phyloP scores from a whole-genome alignment of 768 basidiomycete species.

The Coprinopsis sp. region DNA sequence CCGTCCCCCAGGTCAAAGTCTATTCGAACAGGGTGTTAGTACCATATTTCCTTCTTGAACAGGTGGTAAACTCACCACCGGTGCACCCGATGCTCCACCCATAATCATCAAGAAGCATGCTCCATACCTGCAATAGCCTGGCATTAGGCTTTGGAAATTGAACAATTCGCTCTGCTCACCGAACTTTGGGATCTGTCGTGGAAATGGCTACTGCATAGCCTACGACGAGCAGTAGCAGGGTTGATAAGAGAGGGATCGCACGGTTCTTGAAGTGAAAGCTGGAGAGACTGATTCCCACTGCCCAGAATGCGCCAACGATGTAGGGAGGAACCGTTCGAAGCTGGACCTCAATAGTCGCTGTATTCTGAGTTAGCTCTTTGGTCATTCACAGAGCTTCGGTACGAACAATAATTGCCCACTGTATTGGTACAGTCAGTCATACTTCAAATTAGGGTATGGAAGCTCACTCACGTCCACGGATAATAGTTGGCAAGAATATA shows the following conservation, averaged over 20 bases:
- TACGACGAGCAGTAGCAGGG: conserved; percentile 26
- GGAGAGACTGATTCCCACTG: conserved; percentile 22
- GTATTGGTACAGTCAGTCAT: background rate
- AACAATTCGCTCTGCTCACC: background rate
- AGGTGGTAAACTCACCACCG: conserved; percentile 13
- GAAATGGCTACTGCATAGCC: conserved; percentile 35
- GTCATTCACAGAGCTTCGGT: no score
- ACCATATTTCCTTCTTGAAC: background rate
- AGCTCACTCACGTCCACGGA: conserved; percentile 34
- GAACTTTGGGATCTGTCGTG: conserved; percentile 29
- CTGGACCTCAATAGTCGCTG: conserved; percentile 32
- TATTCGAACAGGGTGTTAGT: no score
- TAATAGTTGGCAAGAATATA: conserved; percentile 44
- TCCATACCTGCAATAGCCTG: conserved; percentile 23
- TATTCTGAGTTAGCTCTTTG: no score
- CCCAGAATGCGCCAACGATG: conserved; percentile 31
- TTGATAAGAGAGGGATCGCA: conserved; percentile 24
- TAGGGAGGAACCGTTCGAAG: conserved; percentile 39
- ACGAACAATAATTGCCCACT: conserved; percentile 36
- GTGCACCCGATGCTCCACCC: conserved; percentile 28
- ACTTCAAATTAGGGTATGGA: background rate
- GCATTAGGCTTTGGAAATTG: background rate
- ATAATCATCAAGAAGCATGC: conserved; percentile 35
- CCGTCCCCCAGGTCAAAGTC: conserved; percentile 36
- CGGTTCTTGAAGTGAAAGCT: conserved; percentile 27